Evolutionary conservation across 2,329 filamentous ascomycete species (phyloP).

Genomic region (Apiospora rasikravindrae): DNA sequence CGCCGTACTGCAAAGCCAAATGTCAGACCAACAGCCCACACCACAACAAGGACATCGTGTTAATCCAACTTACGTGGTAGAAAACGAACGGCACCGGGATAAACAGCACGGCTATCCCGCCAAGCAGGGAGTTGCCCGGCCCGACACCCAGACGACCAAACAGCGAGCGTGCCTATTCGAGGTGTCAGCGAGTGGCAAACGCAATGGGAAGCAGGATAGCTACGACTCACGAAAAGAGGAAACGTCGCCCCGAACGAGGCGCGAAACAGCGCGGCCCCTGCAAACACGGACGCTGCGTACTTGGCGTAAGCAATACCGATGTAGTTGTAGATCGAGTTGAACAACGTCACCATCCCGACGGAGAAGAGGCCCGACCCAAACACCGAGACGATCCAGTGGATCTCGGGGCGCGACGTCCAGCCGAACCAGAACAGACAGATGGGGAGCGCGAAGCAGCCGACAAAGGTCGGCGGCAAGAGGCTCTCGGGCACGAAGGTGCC

Average conservation of each 20-base stretch:
- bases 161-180: conserved; percentile 25
- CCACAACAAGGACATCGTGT: fast-evolving
- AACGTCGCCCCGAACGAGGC: conserved; percentile 31
- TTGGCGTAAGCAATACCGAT: conserved; percentile 30
- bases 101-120: conserved; percentile 29
- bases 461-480: conserved; percentile 38
- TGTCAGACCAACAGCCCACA: neutral
- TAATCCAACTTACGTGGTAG: conserved; percentile 25
- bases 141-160: conserved; percentile 30
- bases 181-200: neutral
- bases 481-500: conserved; percentile 25
- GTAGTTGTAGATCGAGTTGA: conserved; percentile 35
- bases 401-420: conserved; percentile 48
- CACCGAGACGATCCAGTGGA: conserved; percentile 55
- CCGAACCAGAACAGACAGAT: conserved; percentile 53
- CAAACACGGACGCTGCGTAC: conserved; percentile 31
- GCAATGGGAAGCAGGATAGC: neutral
- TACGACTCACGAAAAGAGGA: conserved; percentile 30
- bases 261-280: conserved; percentile 31
- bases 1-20: neutral
- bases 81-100: conserved; percentile 31
- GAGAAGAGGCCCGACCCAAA: conserved; percentile 55
- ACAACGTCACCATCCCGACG: conserved; percentile 32
- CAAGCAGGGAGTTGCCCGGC: conserved; percentile 29
- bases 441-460: conserved; percentile 59